Percentiles rank a stretch among this genome's conserved stretches.
Conservation (phyloP, 371 early-diverging fungal species). For the Mortierella sp. region DNA sequence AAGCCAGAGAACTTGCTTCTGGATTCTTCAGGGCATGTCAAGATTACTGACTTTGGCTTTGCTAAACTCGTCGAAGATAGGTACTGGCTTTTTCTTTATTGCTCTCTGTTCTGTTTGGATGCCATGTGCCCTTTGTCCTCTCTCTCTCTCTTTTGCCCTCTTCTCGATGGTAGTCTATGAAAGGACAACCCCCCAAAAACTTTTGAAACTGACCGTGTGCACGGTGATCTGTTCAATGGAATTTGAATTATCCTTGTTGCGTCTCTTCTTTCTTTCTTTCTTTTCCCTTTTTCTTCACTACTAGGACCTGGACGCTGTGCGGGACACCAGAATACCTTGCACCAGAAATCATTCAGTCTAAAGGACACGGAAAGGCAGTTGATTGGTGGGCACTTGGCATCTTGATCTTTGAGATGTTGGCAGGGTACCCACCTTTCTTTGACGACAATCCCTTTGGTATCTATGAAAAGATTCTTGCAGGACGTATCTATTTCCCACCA, state of each 20-base stretch:
- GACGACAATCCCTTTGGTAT: slow-evolving; percentile 93
- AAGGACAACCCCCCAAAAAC: background rate
- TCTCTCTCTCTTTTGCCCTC: background rate
- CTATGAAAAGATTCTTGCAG: slow-evolving; percentile 95
- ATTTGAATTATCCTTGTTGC: background rate
- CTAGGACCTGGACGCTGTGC: slow-evolving; percentile 92
- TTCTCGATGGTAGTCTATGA: background rate
- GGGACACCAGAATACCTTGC: slow-evolving; percentile 99
- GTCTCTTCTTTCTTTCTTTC: background rate
- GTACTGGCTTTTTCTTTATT: slow-evolving; percentile 4
- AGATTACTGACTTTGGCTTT: slow-evolving; percentile 99
- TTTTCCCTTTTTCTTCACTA: background rate
- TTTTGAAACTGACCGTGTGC: no score
- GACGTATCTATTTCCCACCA: slow-evolving; percentile 89
- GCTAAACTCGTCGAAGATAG: slow-evolving; percentile 85
- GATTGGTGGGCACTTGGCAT: slow-evolving; percentile 99
- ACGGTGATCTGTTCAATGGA: background rate
- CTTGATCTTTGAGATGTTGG: slow-evolving; percentile 95
- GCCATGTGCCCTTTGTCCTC: background rate
- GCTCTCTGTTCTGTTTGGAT: background rate
- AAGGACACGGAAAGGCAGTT: slow-evolving; percentile 96
- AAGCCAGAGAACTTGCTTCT: slow-evolving; percentile 96
- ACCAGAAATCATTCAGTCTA: slow-evolving; percentile 97
- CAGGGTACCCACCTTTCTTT: slow-evolving; percentile 97
- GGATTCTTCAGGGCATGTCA: slow-evolving; percentile 93